Percentiles rank a stretch among this genome's conserved stretches.
These are phyloP conservation scores for Pythium dissotocum DNA, from an alignment of 352 stramenopile species.

Conservation along the genomic window DNA sequence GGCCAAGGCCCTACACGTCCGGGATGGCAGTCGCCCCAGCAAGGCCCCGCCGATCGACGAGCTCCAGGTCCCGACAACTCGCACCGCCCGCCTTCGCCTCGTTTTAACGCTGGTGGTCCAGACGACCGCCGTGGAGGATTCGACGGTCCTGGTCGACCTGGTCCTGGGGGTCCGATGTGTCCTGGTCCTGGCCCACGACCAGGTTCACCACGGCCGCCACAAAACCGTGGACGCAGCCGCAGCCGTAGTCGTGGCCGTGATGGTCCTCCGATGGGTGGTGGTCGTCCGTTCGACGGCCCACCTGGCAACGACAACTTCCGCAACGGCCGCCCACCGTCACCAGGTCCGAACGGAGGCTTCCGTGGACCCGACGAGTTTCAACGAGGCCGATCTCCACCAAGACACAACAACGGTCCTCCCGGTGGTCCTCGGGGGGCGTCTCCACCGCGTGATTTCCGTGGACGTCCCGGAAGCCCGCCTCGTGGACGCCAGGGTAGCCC, in stretches of 20 bases:
- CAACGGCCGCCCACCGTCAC: slow-evolving; percentile 14
- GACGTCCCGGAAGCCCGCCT: background rate
- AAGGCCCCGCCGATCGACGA: slow-evolving; percentile 9
- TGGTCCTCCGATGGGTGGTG: background rate
- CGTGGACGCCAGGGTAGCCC: background rate
- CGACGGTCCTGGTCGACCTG: slow-evolving; percentile 3
- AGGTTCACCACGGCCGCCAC: background rate
- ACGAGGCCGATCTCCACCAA: background rate
- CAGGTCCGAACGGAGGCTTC: background rate
- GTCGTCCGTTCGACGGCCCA: too few species aligned
- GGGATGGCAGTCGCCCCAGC: slow-evolving; percentile 11
- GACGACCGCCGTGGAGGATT: slow-evolving; percentile 1
- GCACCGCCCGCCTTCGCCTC: background rate
- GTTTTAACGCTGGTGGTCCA: background rate
- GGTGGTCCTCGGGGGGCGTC: background rate
- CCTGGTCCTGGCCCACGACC: too few species aligned
- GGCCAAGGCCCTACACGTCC: background rate
- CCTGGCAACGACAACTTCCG: background rate
- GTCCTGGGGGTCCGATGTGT: background rate
- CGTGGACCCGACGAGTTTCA: background rate
- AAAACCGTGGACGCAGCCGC: slow-evolving; percentile 20
- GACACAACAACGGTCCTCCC: slow-evolving; percentile 1
- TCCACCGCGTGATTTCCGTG: slow-evolving; percentile 5
- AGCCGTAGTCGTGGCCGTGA: slow-evolving; percentile 13
- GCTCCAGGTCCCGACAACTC: background rate